Evolutionary conservation across 495 filamentous ascomycete genomes (phyloP).

Genomic region (Penicillium ucsense): DNA sequence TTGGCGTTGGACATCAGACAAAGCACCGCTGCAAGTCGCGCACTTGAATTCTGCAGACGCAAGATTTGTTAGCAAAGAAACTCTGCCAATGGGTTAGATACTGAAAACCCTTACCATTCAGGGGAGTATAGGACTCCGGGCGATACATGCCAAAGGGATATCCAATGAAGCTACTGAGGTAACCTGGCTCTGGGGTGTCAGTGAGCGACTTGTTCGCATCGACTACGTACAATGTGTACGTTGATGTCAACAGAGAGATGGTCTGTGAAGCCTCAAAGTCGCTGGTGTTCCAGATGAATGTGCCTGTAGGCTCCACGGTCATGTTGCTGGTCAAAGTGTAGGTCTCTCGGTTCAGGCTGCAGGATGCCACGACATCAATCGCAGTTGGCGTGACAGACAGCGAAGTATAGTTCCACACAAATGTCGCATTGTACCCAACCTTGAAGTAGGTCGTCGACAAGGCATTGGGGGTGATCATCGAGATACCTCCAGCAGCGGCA

Average conservation of each 20-base stretch:
- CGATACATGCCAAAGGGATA: conserved; percentile 79
- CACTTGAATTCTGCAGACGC: conserved; percentile 40
- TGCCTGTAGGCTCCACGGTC: conserved; percentile 44
- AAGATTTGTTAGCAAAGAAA: conserved; percentile 4
- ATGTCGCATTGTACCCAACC: conserved; percentile 75
- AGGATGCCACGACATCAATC: conserved; percentile 74
- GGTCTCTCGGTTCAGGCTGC: conserved; percentile 51
- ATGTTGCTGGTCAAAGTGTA: conserved; percentile 64
- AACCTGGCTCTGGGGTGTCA: conserved; percentile 58
- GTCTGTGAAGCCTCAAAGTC: conserved; percentile 55
- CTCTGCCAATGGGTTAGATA: neutral
- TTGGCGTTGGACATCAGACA: conserved; percentile 52
- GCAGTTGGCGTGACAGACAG: conserved; percentile 65
- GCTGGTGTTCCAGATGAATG: conserved; percentile 70
- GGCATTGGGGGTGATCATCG: conserved; percentile 68
- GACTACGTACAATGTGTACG: conserved; percentile 77
- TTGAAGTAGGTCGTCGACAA: conserved; percentile 70
- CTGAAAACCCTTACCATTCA: conserved; percentile 39
- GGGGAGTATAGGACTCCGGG: conserved; percentile 52
- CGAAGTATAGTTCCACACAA: conserved; percentile 93
- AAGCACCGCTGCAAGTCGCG: conserved; percentile 64
- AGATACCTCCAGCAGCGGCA: conserved; percentile 60
- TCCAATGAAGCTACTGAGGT: conserved; percentile 53
- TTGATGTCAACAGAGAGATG: conserved; percentile 54
- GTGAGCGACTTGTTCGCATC: conserved; percentile 57